phyloP scores from a whole-genome alignment of 2,329 filamentous ascomycete species.

The Xylaria sp. region DNA sequence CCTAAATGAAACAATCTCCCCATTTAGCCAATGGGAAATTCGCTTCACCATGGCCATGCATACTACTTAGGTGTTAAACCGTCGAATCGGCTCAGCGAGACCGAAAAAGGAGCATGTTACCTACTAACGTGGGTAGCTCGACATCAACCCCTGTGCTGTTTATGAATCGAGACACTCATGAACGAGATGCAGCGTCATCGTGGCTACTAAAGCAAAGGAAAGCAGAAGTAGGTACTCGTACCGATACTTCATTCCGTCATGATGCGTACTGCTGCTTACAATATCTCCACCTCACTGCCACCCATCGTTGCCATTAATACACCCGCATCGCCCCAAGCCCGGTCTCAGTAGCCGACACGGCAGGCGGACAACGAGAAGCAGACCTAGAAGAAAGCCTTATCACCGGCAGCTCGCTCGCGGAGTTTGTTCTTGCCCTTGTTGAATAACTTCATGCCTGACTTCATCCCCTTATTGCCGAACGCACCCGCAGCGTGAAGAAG shows the following conservation, averaged over 20 bases:
- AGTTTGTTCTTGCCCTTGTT: slow-evolving; percentile 91
- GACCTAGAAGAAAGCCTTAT: slow-evolving; percentile 86
- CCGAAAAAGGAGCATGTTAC: slow-evolving; percentile 1
- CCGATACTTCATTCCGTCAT: slow-evolving; percentile 5
- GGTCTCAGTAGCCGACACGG: slow-evolving; percentile 40
- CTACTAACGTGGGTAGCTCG: neutral
- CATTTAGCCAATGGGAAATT: slow-evolving; percentile 20
- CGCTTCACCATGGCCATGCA: slow-evolving; percentile 10
- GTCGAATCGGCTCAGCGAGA: slow-evolving; percentile 3
- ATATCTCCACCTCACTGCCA: slow-evolving; percentile 30
- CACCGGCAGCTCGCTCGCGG: slow-evolving; percentile 66
- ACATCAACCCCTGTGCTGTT: neutral
- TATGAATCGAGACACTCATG: neutral
- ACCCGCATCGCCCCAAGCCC: slow-evolving; percentile 13
- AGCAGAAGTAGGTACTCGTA: neutral
- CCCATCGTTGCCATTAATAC: slow-evolving; percentile 10
- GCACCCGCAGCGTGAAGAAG: slow-evolving; percentile 86
- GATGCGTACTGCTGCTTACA: slow-evolving; percentile 21
- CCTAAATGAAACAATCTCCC: slow-evolving; percentile 13
- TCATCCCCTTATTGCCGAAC: slow-evolving; percentile 90
- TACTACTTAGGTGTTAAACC: neutral
- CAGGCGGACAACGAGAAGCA: slow-evolving; percentile 44
- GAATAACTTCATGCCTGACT: slow-evolving; percentile 89
- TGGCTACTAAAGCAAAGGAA: slow-evolving; percentile 13
- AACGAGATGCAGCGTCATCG: slow-evolving; percentile 6